A percentile compares a stretch with the other conserved stretches of the same genome.
phyloP scores from a whole-genome alignment of 768 basidiomycete species.

The Termitomyces sp. region DNA sequence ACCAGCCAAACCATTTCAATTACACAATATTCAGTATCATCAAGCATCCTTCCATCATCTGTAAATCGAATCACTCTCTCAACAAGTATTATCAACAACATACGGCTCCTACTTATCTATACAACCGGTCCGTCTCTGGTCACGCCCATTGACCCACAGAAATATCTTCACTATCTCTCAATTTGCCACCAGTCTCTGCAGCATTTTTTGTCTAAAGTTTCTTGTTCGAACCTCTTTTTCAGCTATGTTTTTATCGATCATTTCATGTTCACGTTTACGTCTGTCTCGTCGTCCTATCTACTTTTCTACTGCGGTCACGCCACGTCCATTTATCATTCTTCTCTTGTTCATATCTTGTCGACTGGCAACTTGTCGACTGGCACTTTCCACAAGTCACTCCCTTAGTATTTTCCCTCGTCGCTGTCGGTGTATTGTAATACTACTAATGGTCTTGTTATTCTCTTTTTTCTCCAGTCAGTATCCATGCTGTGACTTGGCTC shows the following conservation, averaged over 20 bases:
- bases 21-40: slow-evolving; percentile 13
- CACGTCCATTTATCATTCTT: slow-evolving; percentile 6
- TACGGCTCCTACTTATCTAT: slow-evolving; percentile 13
- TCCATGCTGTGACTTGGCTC: background rate
- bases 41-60: slow-evolving; percentile 13
- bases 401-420: slow-evolving; percentile 2
- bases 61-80: slow-evolving; percentile 11
- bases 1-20: slow-evolving; percentile 25
- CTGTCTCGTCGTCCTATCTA: background rate
- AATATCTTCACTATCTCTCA: slow-evolving; percentile 17
- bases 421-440: slow-evolving; percentile 6
- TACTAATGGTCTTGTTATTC: background rate
- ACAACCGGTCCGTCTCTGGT: slow-evolving; percentile 7
- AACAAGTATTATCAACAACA: slow-evolving; percentile 15
- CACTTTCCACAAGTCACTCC: background rate
- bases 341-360: slow-evolving; percentile 1
- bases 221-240: background rate
- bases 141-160: slow-evolving; percentile 12
- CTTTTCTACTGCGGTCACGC: slow-evolving; percentile 1
- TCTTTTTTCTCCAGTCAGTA: background rate
- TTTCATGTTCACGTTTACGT: slow-evolving; percentile 1
- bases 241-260: slow-evolving; percentile 7
- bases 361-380: background rate
- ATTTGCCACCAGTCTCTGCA: slow-evolving; percentile 5
- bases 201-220: slow-evolving; percentile 1